phyloP scores from a whole-genome alignment of 106 monocot genomes.

The Triglochin maritima region DNA sequence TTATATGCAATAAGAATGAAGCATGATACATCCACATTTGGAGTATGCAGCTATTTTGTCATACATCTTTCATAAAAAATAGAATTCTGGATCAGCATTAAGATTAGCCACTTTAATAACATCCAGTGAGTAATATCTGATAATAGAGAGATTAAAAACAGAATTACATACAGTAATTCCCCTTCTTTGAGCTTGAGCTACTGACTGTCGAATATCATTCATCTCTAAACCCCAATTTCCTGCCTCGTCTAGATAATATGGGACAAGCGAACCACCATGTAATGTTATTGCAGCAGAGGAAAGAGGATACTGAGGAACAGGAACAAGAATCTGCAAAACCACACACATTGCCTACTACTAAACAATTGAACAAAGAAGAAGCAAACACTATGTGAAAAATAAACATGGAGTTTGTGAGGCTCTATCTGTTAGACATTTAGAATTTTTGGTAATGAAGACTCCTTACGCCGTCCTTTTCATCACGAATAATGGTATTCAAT shows the following conservation, averaged over 20 bases:
- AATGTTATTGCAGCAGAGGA: conserved; percentile 90
- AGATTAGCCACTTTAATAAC: too few relatives aligned
- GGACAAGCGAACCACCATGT: conserved; percentile 91
- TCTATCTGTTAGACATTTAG: too few relatives aligned
- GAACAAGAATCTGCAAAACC: conserved; percentile 73
- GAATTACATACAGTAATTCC: conserved; percentile 70
- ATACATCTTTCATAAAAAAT: too few relatives aligned
- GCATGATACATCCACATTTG: too few relatives aligned
- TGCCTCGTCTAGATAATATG: conserved; percentile 88
- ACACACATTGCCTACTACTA: background rate
- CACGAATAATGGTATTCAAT: conserved; percentile 72
- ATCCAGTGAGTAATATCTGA: too few relatives aligned
- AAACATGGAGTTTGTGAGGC: background rate
- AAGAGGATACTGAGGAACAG: conserved; percentile 97
- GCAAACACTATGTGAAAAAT: background rate
- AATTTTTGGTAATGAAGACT: background rate
- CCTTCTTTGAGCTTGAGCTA: conserved; percentile 47
- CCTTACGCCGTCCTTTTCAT: conserved; percentile 88
- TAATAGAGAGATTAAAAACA: background rate
- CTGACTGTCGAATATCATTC: conserved; percentile 47
- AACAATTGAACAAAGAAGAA: background rate
- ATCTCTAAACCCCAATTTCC: conserved; percentile 94
- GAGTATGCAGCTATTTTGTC: too few relatives aligned
- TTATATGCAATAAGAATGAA: too few relatives aligned
- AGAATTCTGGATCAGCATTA: too few relatives aligned